A percentile compares a stretch with the other conserved stretches of the same genome.
phyloP scores from a whole-genome alignment of 768 basidiomycete species.

The Vishniacozyma victoriae region DNA sequence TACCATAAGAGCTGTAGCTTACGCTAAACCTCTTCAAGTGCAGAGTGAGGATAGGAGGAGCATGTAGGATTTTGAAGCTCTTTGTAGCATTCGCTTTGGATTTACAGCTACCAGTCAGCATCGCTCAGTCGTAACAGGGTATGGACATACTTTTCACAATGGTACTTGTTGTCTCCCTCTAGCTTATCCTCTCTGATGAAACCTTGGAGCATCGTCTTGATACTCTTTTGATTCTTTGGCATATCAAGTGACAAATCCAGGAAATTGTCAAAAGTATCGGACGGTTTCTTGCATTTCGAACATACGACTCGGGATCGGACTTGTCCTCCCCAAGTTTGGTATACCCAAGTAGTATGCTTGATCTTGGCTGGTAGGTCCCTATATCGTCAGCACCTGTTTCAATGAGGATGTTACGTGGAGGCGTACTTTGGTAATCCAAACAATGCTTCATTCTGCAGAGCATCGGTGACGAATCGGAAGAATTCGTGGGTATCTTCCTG shows the following conservation, averaged over 20 bases:
- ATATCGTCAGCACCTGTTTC: constrained; percentile 52
- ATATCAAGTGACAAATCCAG: constrained; percentile 92
- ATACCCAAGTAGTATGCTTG: constrained; percentile 82
- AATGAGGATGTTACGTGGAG: background rate
- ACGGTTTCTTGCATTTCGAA: constrained; percentile 70
- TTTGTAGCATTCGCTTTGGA: constrained; percentile 85
- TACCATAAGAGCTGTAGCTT: constrained; percentile 27
- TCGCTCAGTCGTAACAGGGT: background rate
- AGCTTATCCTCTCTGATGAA: constrained; percentile 77
- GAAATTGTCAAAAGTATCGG: constrained; percentile 93
- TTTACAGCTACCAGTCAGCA: constrained; percentile 64
- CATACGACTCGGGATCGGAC: constrained; percentile 88
- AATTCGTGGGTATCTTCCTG: constrained; percentile 99
- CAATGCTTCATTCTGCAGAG: constrained; percentile 76
- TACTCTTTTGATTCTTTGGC: constrained; percentile 61
- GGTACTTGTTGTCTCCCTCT: constrained; percentile 90
- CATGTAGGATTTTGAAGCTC: constrained; percentile 77
- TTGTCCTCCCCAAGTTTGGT: constrained; percentile 86
- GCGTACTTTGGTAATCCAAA: constrained; percentile 63
- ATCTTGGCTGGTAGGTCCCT: constrained; percentile 43
- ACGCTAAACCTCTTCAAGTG: constrained; percentile 82
- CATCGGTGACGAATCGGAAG: constrained; percentile 86
- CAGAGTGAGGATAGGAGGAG: constrained; percentile 79
- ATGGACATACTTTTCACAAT: constrained; percentile 81
- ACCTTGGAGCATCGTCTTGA: constrained; percentile 27